Evolutionary conservation across 495 filamentous ascomycete species (phyloP).

Genomic region (Tuber melanosporum): DNA sequence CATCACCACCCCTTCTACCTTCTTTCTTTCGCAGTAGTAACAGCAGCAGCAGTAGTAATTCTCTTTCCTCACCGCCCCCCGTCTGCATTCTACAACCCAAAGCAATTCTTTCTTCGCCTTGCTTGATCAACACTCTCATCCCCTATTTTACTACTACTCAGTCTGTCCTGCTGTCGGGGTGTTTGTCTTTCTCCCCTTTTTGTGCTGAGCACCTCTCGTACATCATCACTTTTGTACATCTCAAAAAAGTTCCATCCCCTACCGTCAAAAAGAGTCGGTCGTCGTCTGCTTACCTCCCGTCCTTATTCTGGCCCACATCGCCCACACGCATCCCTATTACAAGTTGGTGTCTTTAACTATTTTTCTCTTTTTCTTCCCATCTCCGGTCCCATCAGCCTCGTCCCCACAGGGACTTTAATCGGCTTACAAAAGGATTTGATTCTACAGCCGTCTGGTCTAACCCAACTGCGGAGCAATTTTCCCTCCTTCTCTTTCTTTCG

Average conservation of each 20-base stretch:
- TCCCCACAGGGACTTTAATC: slow-evolving; percentile 18
- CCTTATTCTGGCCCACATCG: slow-evolving; percentile 29
- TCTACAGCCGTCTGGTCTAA: slow-evolving; percentile 19
- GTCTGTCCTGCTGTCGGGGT: slow-evolving; percentile 24
- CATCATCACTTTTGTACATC: slow-evolving; percentile 29
- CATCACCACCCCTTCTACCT: slow-evolving; percentile 36
- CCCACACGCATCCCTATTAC: slow-evolving; percentile 21
- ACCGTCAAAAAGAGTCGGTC: slow-evolving; percentile 14
- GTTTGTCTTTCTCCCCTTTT: slow-evolving; percentile 29
- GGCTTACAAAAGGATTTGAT: slow-evolving; percentile 34
- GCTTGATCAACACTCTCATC: slow-evolving; percentile 11
- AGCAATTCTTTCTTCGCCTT: slow-evolving; percentile 1
- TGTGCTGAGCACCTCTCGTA: slow-evolving; percentile 37
- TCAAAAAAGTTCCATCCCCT: slow-evolving; percentile 6
- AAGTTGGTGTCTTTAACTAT: slow-evolving; percentile 21
- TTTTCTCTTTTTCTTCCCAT: slow-evolving; percentile 20
- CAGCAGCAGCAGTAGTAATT: slow-evolving; percentile 23
- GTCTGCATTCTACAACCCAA: not conserved
- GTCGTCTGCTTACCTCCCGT: slow-evolving; percentile 19
- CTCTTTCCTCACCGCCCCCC: not conserved
- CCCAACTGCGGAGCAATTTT: slow-evolving; percentile 14
- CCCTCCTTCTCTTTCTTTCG: slow-evolving; percentile 19
- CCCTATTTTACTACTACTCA: slow-evolving; percentile 16
- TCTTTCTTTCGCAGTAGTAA: slow-evolving; percentile 40
- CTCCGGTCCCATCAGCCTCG: slow-evolving; percentile 27